Evolutionary conservation across 2,329 filamentous ascomycete species (phyloP), one percentile per base, ranked within the genome.

Genomic region (Hymenoscyphus linearis): DNA sequence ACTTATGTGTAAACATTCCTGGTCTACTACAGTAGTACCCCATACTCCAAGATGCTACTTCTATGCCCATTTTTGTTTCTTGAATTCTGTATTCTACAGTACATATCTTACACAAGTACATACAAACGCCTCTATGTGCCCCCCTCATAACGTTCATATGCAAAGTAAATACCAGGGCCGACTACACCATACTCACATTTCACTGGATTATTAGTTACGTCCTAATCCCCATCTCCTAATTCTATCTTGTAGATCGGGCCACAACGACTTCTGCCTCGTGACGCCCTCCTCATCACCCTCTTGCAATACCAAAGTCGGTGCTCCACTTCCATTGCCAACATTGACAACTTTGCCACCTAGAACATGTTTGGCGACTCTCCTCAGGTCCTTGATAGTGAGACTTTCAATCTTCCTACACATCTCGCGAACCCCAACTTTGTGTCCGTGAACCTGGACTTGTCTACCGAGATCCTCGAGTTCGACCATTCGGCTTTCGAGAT

Each of bases 361-460:
- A 9, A 99, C 87, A 67, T 85, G 79, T 67, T 79, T 80, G 4
- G 95, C 95, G 3, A 98, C 93, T 55, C 91, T 82, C 35, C 91
- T 82, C 66, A 99, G 78, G 74, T 99, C 95, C 10, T 83, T 70
- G 0, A 96, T 85, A 0, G 89, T 96, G 60, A 99, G 79, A 5
- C 79, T 81, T 72, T 96, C 90, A 67, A 99, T 99, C 72, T 87
- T 86, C 57, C 79, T 79, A 72, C 93, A 96, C 93, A 99, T 98
- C 73, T 98, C 93, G 67, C 85, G 85, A 7, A 97, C 93, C 1
- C 93, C 89, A 6, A 98, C 85, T 78, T 97, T 96, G 67, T 86
- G 85, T 25, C 93, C 95, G 73, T 98, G 93, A n/a, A 97, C 91
- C 79, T 98, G 95, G 12, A 99, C 91, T 74, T 97, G 93, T 65